phyloP scores from a whole-genome alignment of 371 early-diverging fungal species.

The Mortierella sp. region DNA sequence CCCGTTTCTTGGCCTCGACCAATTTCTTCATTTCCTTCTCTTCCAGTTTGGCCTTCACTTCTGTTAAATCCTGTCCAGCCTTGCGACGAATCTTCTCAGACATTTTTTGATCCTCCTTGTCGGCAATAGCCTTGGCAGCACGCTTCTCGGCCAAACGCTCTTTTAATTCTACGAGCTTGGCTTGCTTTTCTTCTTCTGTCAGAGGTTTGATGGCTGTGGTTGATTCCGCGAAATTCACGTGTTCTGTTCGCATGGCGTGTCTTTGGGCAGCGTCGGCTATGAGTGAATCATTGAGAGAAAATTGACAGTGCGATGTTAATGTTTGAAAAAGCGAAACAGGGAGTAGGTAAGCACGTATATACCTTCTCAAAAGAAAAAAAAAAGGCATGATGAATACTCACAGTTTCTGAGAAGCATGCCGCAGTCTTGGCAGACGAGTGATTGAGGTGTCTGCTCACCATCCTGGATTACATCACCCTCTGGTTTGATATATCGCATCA shows the following conservation, averaged over 20 bases:
- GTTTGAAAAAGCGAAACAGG: too few species aligned
- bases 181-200: constrained; percentile 87
- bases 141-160: constrained; percentile 78
- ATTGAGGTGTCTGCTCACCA: constrained; percentile 77
- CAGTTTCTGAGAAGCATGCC: constrained; percentile 84
- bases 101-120: constrained; percentile 77
- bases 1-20: constrained; percentile 77
- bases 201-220: constrained; percentile 87
- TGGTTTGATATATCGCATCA: constrained; percentile 6
- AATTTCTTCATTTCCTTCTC: constrained; percentile 82
- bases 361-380: not conserved
- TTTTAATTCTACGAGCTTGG: constrained; percentile 83
- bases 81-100: constrained; percentile 85
- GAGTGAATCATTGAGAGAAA: not conserved
- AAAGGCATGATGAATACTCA: constrained; percentile 51
- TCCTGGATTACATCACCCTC: constrained; percentile 77
- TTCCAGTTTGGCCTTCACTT: constrained; percentile 78
- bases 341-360: too few species aligned
- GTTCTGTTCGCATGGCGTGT: constrained; percentile 87
- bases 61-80: constrained; percentile 83
- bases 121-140: constrained; percentile 69
- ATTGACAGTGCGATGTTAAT: not conserved
- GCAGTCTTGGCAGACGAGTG: constrained; percentile 91
- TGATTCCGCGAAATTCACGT: constrained; percentile 90
- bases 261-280: constrained; percentile 80